Percentiles rank a stretch among this genome's conserved stretches.
Evolutionary conservation across 441 rosid species (phyloP).

Genomic region (Populus hybrid): DNA sequence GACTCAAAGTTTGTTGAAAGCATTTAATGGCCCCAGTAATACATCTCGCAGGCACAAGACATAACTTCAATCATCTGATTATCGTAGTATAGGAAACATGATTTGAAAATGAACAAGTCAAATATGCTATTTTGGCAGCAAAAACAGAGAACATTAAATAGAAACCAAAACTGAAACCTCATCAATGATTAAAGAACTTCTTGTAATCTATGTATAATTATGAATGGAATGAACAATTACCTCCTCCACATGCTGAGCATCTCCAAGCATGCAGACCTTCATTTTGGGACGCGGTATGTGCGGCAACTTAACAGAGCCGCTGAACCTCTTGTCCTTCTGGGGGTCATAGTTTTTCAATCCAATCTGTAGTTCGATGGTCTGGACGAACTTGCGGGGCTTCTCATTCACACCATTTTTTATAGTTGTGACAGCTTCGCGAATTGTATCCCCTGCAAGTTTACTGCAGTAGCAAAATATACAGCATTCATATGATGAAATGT

Average conservation of each 20-base stretch:
- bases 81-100: no score
- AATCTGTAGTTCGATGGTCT: constrained; percentile 94
- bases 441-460: constrained; percentile 85
- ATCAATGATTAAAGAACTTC: not conserved
- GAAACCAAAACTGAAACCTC: no score
- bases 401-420: constrained; percentile 51
- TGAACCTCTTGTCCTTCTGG: constrained; percentile 94
- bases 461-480: constrained; percentile 31
- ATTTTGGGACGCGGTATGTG: constrained; percentile 97
- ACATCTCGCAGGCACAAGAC: no score
- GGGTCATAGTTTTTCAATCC: constrained; percentile 97
- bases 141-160: no score
- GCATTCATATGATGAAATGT: not conserved
- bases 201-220: no score
- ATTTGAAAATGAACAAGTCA: not conserved
- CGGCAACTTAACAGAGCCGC: constrained; percentile 87
- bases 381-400: constrained; percentile 73
- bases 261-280: constrained; percentile 98
- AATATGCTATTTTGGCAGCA: no score
- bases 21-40: no score
- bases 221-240: constrained; percentile 20
- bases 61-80: no score
- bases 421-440: constrained; percentile 73
- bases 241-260: constrained; percentile 97
- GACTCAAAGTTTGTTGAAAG: no score